Evolutionary conservation across 306 rosid genomes (phyloP).

Genomic region (Phaseolus lunatus): DNA sequence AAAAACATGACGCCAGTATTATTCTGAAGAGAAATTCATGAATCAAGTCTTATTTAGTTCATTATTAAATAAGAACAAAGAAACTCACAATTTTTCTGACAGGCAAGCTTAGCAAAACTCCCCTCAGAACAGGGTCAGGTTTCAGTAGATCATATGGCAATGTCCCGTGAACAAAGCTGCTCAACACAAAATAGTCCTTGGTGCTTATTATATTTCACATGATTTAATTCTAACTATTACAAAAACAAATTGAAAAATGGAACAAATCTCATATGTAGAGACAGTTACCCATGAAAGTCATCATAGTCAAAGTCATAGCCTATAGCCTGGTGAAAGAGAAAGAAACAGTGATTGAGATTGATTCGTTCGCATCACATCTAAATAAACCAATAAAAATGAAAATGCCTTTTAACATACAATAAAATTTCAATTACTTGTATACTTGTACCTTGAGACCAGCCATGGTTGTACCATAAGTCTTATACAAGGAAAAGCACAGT

Average conservation of each 20-base stretch:
- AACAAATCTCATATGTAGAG: conserved; percentile 24
- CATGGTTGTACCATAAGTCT: conserved; percentile 86
- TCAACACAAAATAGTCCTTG: conserved; percentile 30
- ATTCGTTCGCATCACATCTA: conserved; percentile 17
- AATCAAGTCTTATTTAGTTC: neutral
- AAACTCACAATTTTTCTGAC: conserved; percentile 71
- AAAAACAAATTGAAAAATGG: neutral
- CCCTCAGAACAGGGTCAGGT: conserved; percentile 77
- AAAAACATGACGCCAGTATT: neutral
- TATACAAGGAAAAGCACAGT: conserved; percentile 66
- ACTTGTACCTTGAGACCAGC: conserved; percentile 83
- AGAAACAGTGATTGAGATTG: conserved; percentile 20
- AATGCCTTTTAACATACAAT: neutral
- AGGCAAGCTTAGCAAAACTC: conserved; percentile 76
- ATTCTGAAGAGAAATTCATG: conserved; percentile 2
- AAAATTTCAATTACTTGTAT: neutral
- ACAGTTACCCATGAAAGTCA: conserved; percentile 78
- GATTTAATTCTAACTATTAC: neutral
- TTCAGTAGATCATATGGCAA: conserved; percentile 78
- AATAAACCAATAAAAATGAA: neutral
- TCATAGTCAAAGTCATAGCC: conserved; percentile 79
- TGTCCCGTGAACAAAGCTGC: conserved; percentile 86
- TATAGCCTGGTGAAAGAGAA: conserved; percentile 62
- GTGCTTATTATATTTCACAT: conserved; percentile 23
- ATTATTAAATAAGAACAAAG: conserved; percentile 19